Evolutionary conservation across 108 stramenopile genomes (phyloP), one percentile per base, ranked within the genome.

Genomic region (Poteriospumella lacustris): DNA sequence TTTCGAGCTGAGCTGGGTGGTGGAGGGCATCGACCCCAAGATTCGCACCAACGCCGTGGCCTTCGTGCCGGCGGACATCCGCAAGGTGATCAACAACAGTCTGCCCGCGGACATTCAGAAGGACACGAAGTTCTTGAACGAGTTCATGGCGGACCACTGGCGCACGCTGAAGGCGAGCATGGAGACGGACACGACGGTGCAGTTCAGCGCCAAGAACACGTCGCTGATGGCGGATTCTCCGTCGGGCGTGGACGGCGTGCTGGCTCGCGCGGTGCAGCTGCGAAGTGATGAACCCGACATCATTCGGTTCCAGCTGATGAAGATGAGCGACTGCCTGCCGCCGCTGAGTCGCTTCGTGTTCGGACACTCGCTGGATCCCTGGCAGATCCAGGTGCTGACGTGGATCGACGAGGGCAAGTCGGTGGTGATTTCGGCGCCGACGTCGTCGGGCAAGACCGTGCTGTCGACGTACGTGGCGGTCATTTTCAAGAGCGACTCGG

Each of bases 381-480:
- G 97, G 97, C 97, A 98, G 90, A 96, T 93, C 84, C 87, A 87
- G 56, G 92, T 98, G 47, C 85, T 98, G 15, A 75, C 85, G 44
- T 90, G 92, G 42, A 95, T 98, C 75, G 96, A 98, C 84, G 77
- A 90, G 38, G 87, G 90, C 40, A 82, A 87, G 79, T 94, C 93
- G 38, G 96, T 94, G 68, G 93, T 98, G 60, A 95, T 98, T 59
- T 95, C 94, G 81, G 97, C 97, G 19, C 97, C 97, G 0, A 98
- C 97, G 33, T 96, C 95, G 0, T 95, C 94, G 26, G 97, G 97
- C 42, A 98, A 98, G 90, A 98, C 97, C 69, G 90, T 98, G 75
- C 85, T 98, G 68, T 96, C 95, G 87, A 95, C 96, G 19, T 98
- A 94, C 88, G 85, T 85, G 5, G 81, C 90, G 77, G 90, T 90